Evolutionary conservation across 2,329 filamentous ascomycete species (phyloP).

Genomic region (Clarireedia hainanense): DNA sequence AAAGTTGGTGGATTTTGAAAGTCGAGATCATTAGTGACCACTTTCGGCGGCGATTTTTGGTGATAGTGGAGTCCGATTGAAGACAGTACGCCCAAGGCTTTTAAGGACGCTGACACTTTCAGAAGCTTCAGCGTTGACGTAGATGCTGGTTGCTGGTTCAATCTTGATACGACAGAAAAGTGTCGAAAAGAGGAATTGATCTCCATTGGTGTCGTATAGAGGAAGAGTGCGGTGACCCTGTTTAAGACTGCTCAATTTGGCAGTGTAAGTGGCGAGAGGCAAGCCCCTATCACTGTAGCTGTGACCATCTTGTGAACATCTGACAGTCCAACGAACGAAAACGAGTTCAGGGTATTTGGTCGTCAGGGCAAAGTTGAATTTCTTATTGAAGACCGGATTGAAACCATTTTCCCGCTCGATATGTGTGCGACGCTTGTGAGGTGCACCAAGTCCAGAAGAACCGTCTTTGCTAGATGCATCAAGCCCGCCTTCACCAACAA

Average conservation of each 20-base stretch:
- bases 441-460: conserved; percentile 59
- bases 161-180: conserved; percentile 83
- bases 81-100: conserved; percentile 49
- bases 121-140: conserved; percentile 40
- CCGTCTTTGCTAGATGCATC: conserved; percentile 57
- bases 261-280: conserved; percentile 80
- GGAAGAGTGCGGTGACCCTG: conserved; percentile 90
- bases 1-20: conserved; percentile 7
- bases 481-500: conserved; percentile 56
- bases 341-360: conserved; percentile 94
- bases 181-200: conserved; percentile 90
- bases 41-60: conserved; percentile 22
- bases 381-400: conserved; percentile 79
- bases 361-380: conserved; percentile 71
- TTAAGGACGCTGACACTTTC: conserved; percentile 47
- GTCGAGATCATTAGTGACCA: conserved; percentile 1
- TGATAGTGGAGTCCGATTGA: conserved; percentile 37
- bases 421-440: conserved; percentile 70
- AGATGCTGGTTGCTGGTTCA: conserved; percentile 47
- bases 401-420: conserved; percentile 86
- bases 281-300: conserved; percentile 55
- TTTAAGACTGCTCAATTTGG: conserved; percentile 81
- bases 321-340: conserved; percentile 89
- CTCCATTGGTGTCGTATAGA: conserved; percentile 78
- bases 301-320: conserved; percentile 72